These are phyloP conservation scores for Fomitopsis schrenkii DNA, from an alignment of 1,284 basidiomycete species.

Conservation along the genomic window DNA sequence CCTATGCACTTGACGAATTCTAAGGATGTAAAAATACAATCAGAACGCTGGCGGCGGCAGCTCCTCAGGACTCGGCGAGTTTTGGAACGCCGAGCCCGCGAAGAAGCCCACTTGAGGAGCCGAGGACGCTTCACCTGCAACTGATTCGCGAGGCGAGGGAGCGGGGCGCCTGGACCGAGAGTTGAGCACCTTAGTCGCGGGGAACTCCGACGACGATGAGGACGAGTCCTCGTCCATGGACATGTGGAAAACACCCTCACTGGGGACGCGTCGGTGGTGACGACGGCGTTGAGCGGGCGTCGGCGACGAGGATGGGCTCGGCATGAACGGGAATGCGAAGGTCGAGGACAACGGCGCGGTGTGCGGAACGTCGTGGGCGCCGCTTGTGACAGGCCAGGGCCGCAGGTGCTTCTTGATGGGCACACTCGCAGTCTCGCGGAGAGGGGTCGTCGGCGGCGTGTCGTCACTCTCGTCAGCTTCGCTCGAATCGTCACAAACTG, in stretches of 20 bases:
- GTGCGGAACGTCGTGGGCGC: constrained; percentile 39
- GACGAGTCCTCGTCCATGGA: constrained; percentile 62
- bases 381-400: constrained; percentile 29
- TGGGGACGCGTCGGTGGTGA: constrained; percentile 54
- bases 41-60: constrained; percentile 60
- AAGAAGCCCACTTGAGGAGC: constrained; percentile 45
- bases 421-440: constrained; percentile 24
- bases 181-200: constrained; percentile 30
- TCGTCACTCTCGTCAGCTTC: constrained; percentile 36
- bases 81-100: constrained; percentile 76
- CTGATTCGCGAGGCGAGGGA: neutral
- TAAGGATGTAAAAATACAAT: constrained; percentile 28
- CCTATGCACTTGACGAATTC: constrained; percentile 37
- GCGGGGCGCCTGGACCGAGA: neutral
- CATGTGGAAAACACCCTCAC: constrained; percentile 65
- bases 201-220: constrained; percentile 35
- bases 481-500: constrained; percentile 64
- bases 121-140: constrained; percentile 13
- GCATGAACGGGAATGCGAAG: constrained; percentile 37
- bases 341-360: constrained; percentile 44
- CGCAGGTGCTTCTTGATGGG: constrained; percentile 19
- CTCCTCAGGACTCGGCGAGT: constrained; percentile 75
- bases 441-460: constrained; percentile 31
- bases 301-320: constrained; percentile 31
- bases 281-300: constrained; percentile 33